A percentile compares a stretch with the other conserved stretches of the same genome.
Evolutionary conservation across 768 basidiomycete species (phyloP).

Genomic region (Lyophyllum atratum): DNA sequence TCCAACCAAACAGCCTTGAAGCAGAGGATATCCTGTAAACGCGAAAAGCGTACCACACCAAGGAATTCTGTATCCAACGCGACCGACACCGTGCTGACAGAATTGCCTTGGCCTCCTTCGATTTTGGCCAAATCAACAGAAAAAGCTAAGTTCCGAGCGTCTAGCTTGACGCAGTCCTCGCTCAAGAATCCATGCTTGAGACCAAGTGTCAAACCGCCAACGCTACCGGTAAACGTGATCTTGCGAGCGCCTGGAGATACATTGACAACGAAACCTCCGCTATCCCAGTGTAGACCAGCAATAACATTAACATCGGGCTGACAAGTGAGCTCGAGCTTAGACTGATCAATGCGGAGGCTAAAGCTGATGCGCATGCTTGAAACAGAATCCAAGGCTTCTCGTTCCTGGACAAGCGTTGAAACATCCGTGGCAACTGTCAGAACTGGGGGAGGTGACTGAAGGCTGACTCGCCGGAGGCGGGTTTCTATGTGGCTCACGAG

Average conservation of each 20-base stretch:
- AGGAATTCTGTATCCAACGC: constrained; percentile 85
- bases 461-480: constrained; percentile 61
- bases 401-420: constrained; percentile 11
- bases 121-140: constrained; percentile 68
- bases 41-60: constrained; percentile 78
- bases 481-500: constrained; percentile 69
- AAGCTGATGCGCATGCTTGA: constrained; percentile 74
- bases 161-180: constrained; percentile 78
- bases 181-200: constrained; percentile 86
- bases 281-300: constrained; percentile 89
- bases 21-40: constrained; percentile 89
- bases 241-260: constrained; percentile 73
- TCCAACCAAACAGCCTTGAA: constrained; percentile 97
- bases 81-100: constrained; percentile 63
- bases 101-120: constrained; percentile 33
- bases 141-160: constrained; percentile 82
- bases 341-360: constrained; percentile 90
- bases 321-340: constrained; percentile 83
- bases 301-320: constrained; percentile 92
- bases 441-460: constrained; percentile 23
- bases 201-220: constrained; percentile 79
- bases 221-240: constrained; percentile 73
- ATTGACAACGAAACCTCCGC: constrained; percentile 86
- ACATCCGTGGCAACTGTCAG: constrained; percentile 10
- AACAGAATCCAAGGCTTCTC: constrained; percentile 26